A percentile compares a stretch with the other conserved stretches of the same genome.
These are phyloP conservation scores for Clitocybe nebularis DNA, from an alignment of 1,284 basidiomycete species.

Conservation along the genomic window DNA sequence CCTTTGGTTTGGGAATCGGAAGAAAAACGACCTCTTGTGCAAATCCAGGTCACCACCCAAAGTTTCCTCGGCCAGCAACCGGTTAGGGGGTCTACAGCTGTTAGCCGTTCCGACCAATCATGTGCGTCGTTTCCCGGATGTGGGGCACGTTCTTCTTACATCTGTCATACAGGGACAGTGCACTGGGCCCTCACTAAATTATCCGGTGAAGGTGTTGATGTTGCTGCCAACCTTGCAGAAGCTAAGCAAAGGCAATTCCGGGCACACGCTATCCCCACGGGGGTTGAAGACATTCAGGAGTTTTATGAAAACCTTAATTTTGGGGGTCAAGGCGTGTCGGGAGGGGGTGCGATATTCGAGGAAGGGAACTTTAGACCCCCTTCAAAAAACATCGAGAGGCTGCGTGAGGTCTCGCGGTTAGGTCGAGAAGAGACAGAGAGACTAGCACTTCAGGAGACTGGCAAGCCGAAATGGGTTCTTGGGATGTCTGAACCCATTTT, in stretches of 20 bases:
- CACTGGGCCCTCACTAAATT: conserved; percentile 46
- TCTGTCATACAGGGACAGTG: conserved; percentile 44
- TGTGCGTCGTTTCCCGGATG: conserved; percentile 34
- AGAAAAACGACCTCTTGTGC: conserved; percentile 32
- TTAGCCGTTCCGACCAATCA: conserved; percentile 24
- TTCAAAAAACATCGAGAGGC: conserved; percentile 22
- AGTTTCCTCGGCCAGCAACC: conserved; percentile 30
- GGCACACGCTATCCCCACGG: conserved; percentile 44
- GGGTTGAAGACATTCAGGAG: conserved; percentile 40
- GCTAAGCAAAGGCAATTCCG: conserved; percentile 39
- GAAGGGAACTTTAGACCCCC: conserved; percentile 28
- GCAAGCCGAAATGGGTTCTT: conserved; percentile 35
- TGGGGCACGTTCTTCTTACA: background rate
- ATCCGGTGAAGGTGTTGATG: conserved; percentile 24
- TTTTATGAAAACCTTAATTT: conserved; percentile 51
- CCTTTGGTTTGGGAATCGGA: conserved; percentile 47
- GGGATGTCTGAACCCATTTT: conserved; percentile 18
- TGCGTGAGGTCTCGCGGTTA: conserved; percentile 33
- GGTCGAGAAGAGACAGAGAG: conserved; percentile 30
- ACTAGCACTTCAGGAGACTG: conserved; percentile 24
- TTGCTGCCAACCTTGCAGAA: conserved; percentile 29
- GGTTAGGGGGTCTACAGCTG: conserved; percentile 31
- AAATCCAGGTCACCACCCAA: conserved; percentile 29
- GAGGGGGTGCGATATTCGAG: conserved; percentile 20
- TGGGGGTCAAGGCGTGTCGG: conserved; percentile 24